Evolutionary conservation across 164 flowering plant genomes (phyloP), one percentile per base, ranked within the genome.

Genomic region (Magnolia officinalis): DNA sequence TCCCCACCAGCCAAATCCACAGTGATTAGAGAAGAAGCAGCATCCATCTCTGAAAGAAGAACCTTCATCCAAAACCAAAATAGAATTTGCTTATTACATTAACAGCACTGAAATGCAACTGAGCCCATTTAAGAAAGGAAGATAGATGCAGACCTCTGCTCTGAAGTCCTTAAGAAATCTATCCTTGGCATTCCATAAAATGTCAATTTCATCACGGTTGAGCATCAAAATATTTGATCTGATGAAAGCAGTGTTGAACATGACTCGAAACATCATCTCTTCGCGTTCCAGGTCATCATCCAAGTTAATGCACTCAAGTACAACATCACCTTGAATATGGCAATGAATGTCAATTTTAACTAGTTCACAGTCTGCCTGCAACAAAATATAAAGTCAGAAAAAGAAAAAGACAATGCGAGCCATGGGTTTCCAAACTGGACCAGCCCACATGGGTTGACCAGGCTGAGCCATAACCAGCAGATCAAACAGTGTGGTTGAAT

Each of bases 191-290:
- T 90, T 75, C 99, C 99, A 96, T 73, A 86, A 79, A 31, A 83
- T 88, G 81, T 96, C 98, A 80, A 94, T 82, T 67, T 96, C 98
- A 79, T 94, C 96, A 65, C 93, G 90, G 72, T 87, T 91, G 69
- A 96, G 91, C 81, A 94, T 94, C 83, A 96, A 84, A 69, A 94
- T 90, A 72, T 94, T 94, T 76, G 99, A 94, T 79, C 98, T 82
- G 55, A 94, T 89, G 86, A 96, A 96, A 69, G 97, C 94, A 26
- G 98, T 91, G 81, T 91, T 92, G 75, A 96, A 96, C 94, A 91
- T 89, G 77, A 85, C 89, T 23, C 97, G 87, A 55, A 94, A 94
- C 87, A 92, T 90, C 94, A 94, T 88, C 78, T 77, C 85, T 77
- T 91, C 97, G 61, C 83, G 87, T 59, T 89, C 93, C 82, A 84